phyloP scores from a whole-genome alignment of 2,329 filamentous ascomycete genomes.

The Karstenula rhodostoma region DNA sequence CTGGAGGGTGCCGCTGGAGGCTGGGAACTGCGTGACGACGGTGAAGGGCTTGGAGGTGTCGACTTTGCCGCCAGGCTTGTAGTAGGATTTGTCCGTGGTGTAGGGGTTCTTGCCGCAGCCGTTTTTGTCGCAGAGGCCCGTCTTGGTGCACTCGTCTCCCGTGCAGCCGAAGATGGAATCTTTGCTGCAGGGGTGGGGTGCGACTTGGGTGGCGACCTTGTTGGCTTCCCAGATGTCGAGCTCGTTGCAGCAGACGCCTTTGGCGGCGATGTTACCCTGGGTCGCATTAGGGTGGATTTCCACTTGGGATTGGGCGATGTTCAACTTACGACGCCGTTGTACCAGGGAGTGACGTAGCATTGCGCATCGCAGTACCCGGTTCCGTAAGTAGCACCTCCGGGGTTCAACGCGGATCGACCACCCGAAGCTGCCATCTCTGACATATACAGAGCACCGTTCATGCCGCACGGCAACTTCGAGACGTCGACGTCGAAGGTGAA shows the following conservation, averaged over 20 bases:
- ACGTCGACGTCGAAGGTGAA: slow-evolving; percentile 77
- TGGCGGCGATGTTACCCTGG: slow-evolving; percentile 53
- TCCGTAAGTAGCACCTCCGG: slow-evolving; percentile 66
- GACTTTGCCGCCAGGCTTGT: slow-evolving; percentile 53
- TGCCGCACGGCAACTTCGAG: slow-evolving; percentile 52
- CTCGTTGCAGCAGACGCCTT: slow-evolving; percentile 63
- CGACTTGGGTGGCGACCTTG: slow-evolving; percentile 54
- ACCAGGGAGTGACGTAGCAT: slow-evolving; percentile 55
- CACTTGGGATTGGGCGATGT: neutral
- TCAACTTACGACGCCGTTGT: slow-evolving; percentile 47
- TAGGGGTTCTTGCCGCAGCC: slow-evolving; percentile 49
- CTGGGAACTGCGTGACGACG: slow-evolving; percentile 73
- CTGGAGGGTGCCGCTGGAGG: slow-evolving; percentile 63
- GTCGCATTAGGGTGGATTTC: slow-evolving; percentile 43
- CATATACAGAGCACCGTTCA: slow-evolving; percentile 52
- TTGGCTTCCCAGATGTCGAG: slow-evolving; percentile 67
- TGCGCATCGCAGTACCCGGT: slow-evolving; percentile 63
- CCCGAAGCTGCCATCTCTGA: slow-evolving; percentile 50
- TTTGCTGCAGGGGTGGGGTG: slow-evolving; percentile 60
- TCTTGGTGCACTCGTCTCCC: slow-evolving; percentile 51
- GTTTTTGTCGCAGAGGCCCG: slow-evolving; percentile 47
- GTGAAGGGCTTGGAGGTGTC: slow-evolving; percentile 69
- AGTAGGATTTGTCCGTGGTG: slow-evolving; percentile 35
- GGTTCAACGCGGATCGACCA: slow-evolving; percentile 45
- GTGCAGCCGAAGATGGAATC: slow-evolving; percentile 53